Conservation (phyloP, 805 yeast species). For the Candida ovalis region DNA sequence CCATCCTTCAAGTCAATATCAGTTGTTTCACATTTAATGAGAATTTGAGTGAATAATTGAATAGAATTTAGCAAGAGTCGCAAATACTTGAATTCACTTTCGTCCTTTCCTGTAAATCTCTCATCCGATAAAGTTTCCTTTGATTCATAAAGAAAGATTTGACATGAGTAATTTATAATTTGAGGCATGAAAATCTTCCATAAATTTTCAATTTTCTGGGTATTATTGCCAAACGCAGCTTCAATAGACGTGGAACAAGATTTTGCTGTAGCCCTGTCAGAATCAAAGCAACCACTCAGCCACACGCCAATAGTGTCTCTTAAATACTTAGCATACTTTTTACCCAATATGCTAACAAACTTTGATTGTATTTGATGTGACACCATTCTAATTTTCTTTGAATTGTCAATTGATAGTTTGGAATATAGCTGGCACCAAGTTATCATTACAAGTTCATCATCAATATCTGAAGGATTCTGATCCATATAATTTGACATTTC, state of each 20-base stretch:
- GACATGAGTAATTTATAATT: conserved; percentile 51
- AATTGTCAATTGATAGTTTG: conserved; percentile 67
- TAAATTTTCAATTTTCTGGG: conserved; percentile 49
- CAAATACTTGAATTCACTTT: conserved; percentile 58
- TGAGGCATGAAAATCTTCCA: conserved; percentile 58
- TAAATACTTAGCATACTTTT: conserved; percentile 58
- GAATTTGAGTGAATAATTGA: conserved; percentile 36
- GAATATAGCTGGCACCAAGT: conserved; percentile 83
- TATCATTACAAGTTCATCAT: conserved; percentile 53
- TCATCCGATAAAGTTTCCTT: conserved; percentile 70
- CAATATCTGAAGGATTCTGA: conserved; percentile 21
- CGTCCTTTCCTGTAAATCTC: conserved; percentile 62
- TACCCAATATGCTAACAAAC: conserved; percentile 48
- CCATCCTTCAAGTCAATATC: conserved; percentile 18
- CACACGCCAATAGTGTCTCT: conserved; percentile 71
- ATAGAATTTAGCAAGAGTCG: conserved; percentile 52
- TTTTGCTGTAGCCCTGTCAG: conserved; percentile 57
- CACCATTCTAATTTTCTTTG: conserved; percentile 56
- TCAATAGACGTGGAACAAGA: conserved; percentile 45
- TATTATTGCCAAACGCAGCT: conserved; percentile 53
- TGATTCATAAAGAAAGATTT: conserved; percentile 53
- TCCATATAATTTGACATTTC: conserved; percentile 44
- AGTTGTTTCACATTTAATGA: conserved; percentile 6
- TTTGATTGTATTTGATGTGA: conserved; percentile 65
- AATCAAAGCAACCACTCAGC: conserved; percentile 68